These are phyloP conservation scores for Prunus yedoensis DNA, from an alignment of 331 rosid genomes.

Conservation along the genomic window DNA sequence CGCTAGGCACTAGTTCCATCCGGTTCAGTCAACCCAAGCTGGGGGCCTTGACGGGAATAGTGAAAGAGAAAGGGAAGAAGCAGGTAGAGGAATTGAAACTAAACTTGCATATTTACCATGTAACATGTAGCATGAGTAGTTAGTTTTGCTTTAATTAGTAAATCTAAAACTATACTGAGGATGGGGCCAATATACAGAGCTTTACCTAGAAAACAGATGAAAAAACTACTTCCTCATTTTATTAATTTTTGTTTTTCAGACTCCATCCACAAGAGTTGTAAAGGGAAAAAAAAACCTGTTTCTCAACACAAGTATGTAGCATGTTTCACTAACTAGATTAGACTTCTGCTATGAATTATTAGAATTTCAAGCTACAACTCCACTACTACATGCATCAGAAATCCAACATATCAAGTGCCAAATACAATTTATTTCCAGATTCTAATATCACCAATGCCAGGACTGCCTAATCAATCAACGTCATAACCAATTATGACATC, in stretches of 20 bases:
- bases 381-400: not conserved
- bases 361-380: constrained; percentile 13
- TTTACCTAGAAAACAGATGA: too few species aligned
- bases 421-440: constrained; percentile 7
- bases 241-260: too few species aligned
- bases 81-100: not conserved
- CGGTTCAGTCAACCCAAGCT: not conserved
- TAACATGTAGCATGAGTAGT: not conserved
- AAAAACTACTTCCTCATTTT: not conserved
- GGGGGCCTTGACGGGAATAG: not conserved
- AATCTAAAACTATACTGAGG: not conserved
- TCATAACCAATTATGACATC: not conserved
- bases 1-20: not conserved
- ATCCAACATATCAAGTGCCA: not conserved
- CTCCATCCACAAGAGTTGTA: not conserved
- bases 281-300: not conserved
- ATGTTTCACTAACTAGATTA: too few species aligned
- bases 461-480: not conserved
- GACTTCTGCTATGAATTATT: not conserved
- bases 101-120: not conserved
- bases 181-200: too few species aligned
- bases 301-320: not conserved
- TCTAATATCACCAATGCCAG: not conserved
- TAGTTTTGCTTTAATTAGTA: not conserved
- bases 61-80: not conserved